These are phyloP conservation scores for Picochlorum sp. DNA, from an alignment of 139 green algal genomes.

Conservation along the genomic window DNA sequence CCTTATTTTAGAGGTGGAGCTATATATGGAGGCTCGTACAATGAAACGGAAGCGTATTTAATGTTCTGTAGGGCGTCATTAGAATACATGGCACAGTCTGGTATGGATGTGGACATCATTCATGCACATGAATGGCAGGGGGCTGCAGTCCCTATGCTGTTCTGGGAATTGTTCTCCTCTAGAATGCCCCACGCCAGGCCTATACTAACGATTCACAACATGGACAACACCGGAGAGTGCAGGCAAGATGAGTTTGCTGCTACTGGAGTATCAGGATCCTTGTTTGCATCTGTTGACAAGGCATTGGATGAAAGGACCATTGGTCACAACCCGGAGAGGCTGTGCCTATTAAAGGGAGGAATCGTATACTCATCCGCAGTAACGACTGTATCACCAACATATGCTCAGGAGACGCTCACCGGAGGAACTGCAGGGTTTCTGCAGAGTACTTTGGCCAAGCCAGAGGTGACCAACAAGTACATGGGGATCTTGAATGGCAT, in stretches of 20 bases:
- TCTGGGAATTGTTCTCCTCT: constrained; percentile 69
- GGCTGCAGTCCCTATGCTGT: constrained; percentile 60
- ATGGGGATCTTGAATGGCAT: constrained; percentile 93
- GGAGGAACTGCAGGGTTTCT: constrained; percentile 73
- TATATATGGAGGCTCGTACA: constrained; percentile 91
- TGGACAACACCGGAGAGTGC: constrained; percentile 85
- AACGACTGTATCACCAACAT: constrained; percentile 87
- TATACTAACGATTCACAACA: constrained; percentile 91
- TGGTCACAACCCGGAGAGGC: constrained; percentile 92
- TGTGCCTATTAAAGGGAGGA: constrained; percentile 90
- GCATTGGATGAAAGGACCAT: constrained; percentile 94
- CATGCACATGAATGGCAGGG: constrained; percentile 94
- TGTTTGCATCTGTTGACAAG: constrained; percentile 69
- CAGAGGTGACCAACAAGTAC: constrained; percentile 40
- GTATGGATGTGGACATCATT: constrained; percentile 49
- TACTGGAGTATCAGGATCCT: constrained; percentile 59
- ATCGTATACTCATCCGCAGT: constrained; percentile 87
- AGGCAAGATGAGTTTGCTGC: constrained; percentile 76
- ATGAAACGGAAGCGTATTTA: constrained; percentile 92
- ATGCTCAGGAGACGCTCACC: constrained; percentile 72
- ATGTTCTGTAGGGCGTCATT: constrained; percentile 86
- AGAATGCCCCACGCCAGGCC: constrained; percentile 32
- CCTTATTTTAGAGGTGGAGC: constrained; percentile 62
- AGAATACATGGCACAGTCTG: constrained; percentile 59
- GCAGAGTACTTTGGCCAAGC: constrained; percentile 46